Conservation (phyloP, 306 rosid genomes). For the Dryas octopetala region DNA sequence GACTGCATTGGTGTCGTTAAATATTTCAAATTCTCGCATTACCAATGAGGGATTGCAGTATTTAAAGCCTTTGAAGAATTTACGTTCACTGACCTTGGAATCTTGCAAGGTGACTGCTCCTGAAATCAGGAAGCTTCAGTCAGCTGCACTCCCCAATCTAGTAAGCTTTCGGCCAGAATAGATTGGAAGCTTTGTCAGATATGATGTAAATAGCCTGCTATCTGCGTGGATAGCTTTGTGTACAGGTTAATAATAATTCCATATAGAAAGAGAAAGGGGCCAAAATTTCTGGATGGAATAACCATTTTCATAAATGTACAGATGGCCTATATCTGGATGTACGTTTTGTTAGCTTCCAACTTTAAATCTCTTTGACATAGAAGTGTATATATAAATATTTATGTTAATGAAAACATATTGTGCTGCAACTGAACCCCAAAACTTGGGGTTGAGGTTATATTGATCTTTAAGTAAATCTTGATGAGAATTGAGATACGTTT, state of each 20-base stretch:
- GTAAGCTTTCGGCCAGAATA: slow-evolving; percentile 69
- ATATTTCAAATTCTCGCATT: slow-evolving; percentile 63
- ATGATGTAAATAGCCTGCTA: slow-evolving; percentile 15
- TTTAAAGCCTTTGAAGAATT: slow-evolving; percentile 59
- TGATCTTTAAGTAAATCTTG: too few relatives aligned
- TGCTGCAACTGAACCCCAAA: background rate
- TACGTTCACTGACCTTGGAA: slow-evolving; percentile 66
- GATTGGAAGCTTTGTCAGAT: background rate
- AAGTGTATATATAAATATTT: slow-evolving; percentile 13
- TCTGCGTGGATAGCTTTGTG: slow-evolving; percentile 28
- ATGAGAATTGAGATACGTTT: too few relatives aligned
- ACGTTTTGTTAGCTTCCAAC: slow-evolving; percentile 24
- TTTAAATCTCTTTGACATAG: slow-evolving; percentile 7
- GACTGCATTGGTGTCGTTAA: slow-evolving; percentile 60
- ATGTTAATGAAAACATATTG: background rate
- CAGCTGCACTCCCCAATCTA: slow-evolving; percentile 56
- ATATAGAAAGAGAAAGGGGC: background rate
- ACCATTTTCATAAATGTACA: slow-evolving; percentile 21
- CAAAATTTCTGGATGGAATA: background rate
- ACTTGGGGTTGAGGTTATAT: too few relatives aligned
- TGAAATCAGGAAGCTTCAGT: slow-evolving; percentile 65
- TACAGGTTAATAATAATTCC: slow-evolving; percentile 27
- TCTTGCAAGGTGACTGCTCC: slow-evolving; percentile 66
- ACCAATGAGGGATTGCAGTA: slow-evolving; percentile 53
- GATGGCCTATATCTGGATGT: slow-evolving; percentile 16